Percentiles rank a stretch among this genome's conserved stretches.
Conservation (phyloP, 2,329 filamentous ascomycete species). For the Cadophora sp. region DNA sequence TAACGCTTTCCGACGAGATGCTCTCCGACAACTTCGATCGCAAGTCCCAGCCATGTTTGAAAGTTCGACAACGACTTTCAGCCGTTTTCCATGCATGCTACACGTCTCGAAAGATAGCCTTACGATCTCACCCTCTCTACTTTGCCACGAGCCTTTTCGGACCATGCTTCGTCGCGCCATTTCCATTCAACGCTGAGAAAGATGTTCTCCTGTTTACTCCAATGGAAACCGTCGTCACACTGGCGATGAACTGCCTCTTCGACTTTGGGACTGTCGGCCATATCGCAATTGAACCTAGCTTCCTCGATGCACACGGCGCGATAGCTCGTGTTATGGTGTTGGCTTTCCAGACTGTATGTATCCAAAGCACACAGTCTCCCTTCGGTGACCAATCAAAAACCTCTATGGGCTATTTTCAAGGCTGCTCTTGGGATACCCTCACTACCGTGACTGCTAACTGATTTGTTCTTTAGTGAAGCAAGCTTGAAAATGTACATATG, state of each 20-base stretch:
- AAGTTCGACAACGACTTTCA: not conserved
- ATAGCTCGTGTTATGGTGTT: not conserved
- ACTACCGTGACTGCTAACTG: not conserved
- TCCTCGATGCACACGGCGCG: not conserved
- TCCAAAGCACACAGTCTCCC: not conserved
- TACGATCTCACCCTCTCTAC: slow-evolving; percentile 3
- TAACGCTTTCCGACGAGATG: not conserved
- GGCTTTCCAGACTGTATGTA: not conserved
- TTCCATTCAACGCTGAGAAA: slow-evolving; percentile 9
- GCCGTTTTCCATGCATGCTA: slow-evolving; percentile 6
- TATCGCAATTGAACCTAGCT: not conserved
- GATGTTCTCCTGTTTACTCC: not conserved
- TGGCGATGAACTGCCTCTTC: not conserved
- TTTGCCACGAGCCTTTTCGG: not conserved
- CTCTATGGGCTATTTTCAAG: not conserved
- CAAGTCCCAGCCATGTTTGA: not conserved
- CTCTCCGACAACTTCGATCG: not conserved
- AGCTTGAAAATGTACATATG: not conserved
- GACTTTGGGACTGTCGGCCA: not conserved
- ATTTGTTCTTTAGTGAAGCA: not conserved
- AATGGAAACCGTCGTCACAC: not conserved
- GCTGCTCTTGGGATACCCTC: not conserved
- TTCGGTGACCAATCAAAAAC: not conserved
- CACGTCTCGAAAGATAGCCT: not conserved
- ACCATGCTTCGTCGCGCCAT: not conserved